Base-by-base conservation (phyloP, 2,329 filamentous ascomycete species). In the Colletotrichum karsti region DNA sequence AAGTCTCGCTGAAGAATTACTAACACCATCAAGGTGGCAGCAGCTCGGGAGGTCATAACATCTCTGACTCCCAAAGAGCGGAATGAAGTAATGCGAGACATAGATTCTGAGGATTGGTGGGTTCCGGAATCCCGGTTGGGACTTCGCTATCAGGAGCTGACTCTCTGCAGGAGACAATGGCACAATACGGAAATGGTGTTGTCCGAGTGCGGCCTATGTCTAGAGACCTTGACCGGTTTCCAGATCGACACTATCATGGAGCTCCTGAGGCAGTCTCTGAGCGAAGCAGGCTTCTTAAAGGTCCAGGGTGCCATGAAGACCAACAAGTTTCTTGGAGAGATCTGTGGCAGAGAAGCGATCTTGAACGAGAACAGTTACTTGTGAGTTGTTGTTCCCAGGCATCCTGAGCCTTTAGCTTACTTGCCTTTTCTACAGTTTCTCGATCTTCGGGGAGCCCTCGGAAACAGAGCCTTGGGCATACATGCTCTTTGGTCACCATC, bases 71-170 rank as follows among this genome's bases (percentile, higher is more conserved):
- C 42, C 3, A 13, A 2, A 22, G 42, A 46, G 42, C 20, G 24
- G 42, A 13, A 46, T 10, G 42, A 6, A 10, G 42, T 22, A 13
- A 22, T 46, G 20, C 20, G 42, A 24, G 42, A 46, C 0, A 18
- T 46, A 22, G 42, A 46, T 24, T 46, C 42, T 24, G 20, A 24
- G 15, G 42, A 46, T 18, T 46, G 42, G 42, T 46, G 20, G 24
- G 42, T 1, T 15, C 6, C 0, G 10, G 6, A 46, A 15, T 18
- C 8, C 20, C 1, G 7, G 0, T 24, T 0, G 42, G 1, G 0
- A 13, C 10, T 0, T 3, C 10, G 8, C 24, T 10, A 18, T 46
- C 1, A 46, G n/a, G n/a, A 46, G 18, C 5, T 46, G 42, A 46
- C n/a, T 18, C 20, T 46, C n/a, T 3, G 15, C 42, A 46, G 42